These are phyloP conservation scores for Ogataea parapolymorpha DNA, from an alignment of 805 yeast species.

Conservation along the genomic window DNA sequence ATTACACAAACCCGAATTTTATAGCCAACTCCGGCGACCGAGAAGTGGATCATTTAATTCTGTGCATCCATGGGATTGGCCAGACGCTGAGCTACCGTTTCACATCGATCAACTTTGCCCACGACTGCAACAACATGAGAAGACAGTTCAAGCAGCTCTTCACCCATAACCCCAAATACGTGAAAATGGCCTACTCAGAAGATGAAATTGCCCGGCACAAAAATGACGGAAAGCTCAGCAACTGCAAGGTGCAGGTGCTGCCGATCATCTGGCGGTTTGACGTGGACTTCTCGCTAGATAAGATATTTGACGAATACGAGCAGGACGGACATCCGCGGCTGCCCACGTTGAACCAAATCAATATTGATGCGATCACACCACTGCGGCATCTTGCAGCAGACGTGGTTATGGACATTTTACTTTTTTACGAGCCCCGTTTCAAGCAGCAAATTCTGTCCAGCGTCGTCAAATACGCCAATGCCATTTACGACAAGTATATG, in stretches of 20 bases:
- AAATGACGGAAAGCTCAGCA: slow-evolving; percentile 23
- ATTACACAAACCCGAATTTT: slow-evolving; percentile 42
- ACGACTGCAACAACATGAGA: slow-evolving; percentile 69
- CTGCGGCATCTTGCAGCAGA: slow-evolving; percentile 80
- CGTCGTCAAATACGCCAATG: slow-evolving; percentile 63
- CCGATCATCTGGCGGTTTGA: slow-evolving; percentile 92
- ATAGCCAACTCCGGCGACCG: slow-evolving; percentile 38
- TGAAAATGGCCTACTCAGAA: slow-evolving; percentile 35
- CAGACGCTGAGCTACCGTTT: slow-evolving; percentile 77
- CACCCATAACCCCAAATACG: slow-evolving; percentile 41
- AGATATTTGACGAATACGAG: slow-evolving; percentile 35
- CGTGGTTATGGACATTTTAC: slow-evolving; percentile 76
- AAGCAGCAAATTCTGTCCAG: slow-evolving; percentile 56
- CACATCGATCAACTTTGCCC: slow-evolving; percentile 83
- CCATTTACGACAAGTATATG: slow-evolving; percentile 53
- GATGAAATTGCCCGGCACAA: slow-evolving; percentile 23
- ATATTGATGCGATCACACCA: slow-evolving; percentile 73
- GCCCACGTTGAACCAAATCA: slow-evolving; percentile 68
- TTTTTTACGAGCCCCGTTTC: slow-evolving; percentile 73
- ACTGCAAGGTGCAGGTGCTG: slow-evolving; percentile 72
- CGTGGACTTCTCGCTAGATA: slow-evolving; percentile 55
- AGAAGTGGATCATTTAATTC: slow-evolving; percentile 54
- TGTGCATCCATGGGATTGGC: slow-evolving; percentile 96
- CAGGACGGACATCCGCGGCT: slow-evolving; percentile 40
- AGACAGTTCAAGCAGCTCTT: slow-evolving; percentile 50